A percentile compares a stretch with the other conserved stretches of the same genome.
These are phyloP conservation scores for Cicer bijugum DNA, from an alignment of 306 rosid genomes.

Conservation along the genomic window DNA sequence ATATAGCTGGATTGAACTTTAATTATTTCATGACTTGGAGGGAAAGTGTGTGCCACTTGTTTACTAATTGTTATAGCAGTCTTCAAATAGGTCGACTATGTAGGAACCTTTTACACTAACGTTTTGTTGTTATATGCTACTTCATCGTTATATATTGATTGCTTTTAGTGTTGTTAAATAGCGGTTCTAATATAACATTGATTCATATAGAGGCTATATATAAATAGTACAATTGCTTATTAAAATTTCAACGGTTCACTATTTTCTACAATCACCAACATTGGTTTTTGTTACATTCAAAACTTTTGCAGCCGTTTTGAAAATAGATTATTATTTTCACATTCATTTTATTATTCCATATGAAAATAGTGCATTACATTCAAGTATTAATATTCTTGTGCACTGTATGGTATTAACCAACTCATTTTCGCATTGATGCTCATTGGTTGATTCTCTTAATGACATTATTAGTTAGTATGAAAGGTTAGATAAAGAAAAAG, in stretches of 20 bases:
- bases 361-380: neutral
- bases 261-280: too few relatives aligned
- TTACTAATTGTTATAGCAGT: slow-evolving; percentile 19
- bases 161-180: too few relatives aligned
- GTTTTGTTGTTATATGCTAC: neutral
- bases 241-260: too few relatives aligned
- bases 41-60: slow-evolving; percentile 12
- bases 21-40: slow-evolving; percentile 37
- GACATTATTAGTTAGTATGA: slow-evolving; percentile 40
- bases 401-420: neutral
- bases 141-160: neutral
- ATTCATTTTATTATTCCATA: slow-evolving; percentile 5
- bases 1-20: slow-evolving; percentile 45
- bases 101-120: slow-evolving; percentile 22
- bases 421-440: slow-evolving; percentile 15
- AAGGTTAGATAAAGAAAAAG: slow-evolving; percentile 34
- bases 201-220: too few relatives aligned
- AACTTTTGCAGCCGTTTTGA: too few relatives aligned
- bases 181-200: too few relatives aligned
- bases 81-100: slow-evolving; percentile 36
- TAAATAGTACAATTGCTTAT: too few relatives aligned
- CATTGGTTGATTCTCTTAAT: neutral
- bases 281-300: too few relatives aligned
- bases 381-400: neutral
- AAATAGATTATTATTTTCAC: slow-evolving; percentile 19